Evolutionary conservation across 1,139 yeast species (phyloP).

Genomic region (Magnusiomyces sp.): DNA sequence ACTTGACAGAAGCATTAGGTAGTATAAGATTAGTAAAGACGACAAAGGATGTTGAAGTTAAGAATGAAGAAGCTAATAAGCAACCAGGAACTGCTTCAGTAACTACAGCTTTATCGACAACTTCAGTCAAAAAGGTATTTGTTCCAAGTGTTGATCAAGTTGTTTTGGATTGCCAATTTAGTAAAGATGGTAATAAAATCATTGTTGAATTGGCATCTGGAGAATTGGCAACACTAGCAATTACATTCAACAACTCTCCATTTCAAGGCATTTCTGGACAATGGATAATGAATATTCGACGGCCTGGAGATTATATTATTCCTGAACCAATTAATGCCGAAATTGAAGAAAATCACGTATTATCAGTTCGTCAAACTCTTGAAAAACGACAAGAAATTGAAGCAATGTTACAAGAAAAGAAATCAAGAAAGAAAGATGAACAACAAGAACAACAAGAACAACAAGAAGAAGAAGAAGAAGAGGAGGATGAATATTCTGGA

Average conservation of each 20-base stretch:
- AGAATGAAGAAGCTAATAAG: too few species aligned
- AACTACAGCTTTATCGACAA: too few species aligned
- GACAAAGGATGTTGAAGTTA: too few species aligned
- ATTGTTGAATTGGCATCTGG: conserved; percentile 47
- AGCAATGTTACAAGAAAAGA: background rate
- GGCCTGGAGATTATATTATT: conserved; percentile 61
- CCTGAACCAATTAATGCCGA: conserved; percentile 18
- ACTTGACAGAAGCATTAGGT: conserved; percentile 1
- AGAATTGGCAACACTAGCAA: conserved; percentile 51
- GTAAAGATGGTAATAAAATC: conserved; percentile 21
- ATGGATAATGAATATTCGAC: conserved; percentile 31
- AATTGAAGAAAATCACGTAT: background rate
- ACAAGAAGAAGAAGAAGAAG: conserved; percentile 15
- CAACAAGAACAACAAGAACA: background rate
- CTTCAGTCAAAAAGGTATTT: too few species aligned
- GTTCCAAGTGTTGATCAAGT: conserved; percentile 10
- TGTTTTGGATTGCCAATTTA: conserved; percentile 30
- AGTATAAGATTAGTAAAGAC: conserved; percentile 9
- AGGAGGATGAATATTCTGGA: conserved; percentile 17
- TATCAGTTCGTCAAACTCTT: too few species aligned
- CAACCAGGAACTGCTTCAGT: too few species aligned
- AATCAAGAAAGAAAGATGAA: background rate
- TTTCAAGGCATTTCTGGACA: conserved; percentile 24
- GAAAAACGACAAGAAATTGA: too few species aligned
- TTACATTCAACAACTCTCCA: conserved; percentile 38